A percentile compares a stretch with the other conserved stretches of the same genome.
phyloP scores from a whole-genome alignment of 108 stramenopile species.

The Cylindrotheca fusiformis region DNA sequence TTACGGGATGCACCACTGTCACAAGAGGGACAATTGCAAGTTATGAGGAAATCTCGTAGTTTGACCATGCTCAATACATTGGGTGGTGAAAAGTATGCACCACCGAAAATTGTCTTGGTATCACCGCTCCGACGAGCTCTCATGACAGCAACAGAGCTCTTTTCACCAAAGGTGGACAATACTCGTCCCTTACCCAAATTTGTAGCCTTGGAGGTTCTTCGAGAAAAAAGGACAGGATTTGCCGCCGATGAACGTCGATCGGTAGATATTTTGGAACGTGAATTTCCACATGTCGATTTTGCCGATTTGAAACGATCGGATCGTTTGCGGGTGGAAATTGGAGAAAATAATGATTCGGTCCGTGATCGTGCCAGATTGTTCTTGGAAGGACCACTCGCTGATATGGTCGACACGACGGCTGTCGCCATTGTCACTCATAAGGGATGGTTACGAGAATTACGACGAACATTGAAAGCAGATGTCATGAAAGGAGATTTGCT shows the following conservation, averaged over 20 bases:
- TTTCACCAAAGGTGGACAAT: background rate
- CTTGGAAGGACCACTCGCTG: too few relatives aligned
- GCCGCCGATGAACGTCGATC: slow-evolving; percentile 18
- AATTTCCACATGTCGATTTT: slow-evolving; percentile 15
- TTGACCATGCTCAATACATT: background rate
- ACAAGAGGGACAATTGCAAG: slow-evolving; percentile 11
- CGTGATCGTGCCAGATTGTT: too few relatives aligned
- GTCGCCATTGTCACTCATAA: too few relatives aligned
- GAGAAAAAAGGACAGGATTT: background rate
- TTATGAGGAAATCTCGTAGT: too few relatives aligned
- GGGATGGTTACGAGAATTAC: too few relatives aligned
- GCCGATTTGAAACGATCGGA: too few relatives aligned
- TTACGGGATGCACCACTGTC: slow-evolving; percentile 15
- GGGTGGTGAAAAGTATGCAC: background rate
- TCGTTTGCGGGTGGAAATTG: too few relatives aligned
- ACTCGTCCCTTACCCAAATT: background rate
- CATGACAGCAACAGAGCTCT: slow-evolving; percentile 1
- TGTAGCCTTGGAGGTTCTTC: background rate
- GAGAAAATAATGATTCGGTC: too few relatives aligned
- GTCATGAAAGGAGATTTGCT: too few relatives aligned
- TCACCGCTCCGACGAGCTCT: background rate
- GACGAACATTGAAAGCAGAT: too few relatives aligned
- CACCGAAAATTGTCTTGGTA: background rate
- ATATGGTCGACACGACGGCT: too few relatives aligned
- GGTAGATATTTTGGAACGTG: slow-evolving; percentile 3